A percentile compares a stretch with the other conserved stretches of the same genome.
These are phyloP conservation scores for Colletotrichum coccodes DNA, from an alignment of 2,329 filamentous ascomycete species.

Conservation along the genomic window DNA sequence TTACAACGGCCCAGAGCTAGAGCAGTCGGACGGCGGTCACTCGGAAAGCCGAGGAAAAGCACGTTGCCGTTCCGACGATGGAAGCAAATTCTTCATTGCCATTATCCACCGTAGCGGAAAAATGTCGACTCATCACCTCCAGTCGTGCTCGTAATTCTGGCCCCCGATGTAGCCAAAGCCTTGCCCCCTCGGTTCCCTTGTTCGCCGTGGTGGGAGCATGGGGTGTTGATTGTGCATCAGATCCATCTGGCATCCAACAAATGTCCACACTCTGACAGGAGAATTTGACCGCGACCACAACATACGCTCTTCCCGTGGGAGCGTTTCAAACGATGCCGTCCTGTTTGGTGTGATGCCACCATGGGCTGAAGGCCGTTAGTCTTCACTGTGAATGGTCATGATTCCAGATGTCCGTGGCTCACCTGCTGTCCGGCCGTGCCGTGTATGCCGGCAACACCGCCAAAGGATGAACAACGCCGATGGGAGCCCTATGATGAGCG, in stretches of 20 bases:
- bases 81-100: too few relatives aligned
- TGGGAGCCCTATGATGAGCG: constrained; percentile 7
- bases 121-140: too few relatives aligned
- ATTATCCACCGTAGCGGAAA: too few relatives aligned
- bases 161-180: too few relatives aligned
- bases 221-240: neutral
- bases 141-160: too few relatives aligned
- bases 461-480: constrained; percentile 12
- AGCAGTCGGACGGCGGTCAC: too few relatives aligned
- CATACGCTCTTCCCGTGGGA: neutral
- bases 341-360: neutral
- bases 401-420: neutral
- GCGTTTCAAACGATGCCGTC: neutral
- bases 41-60: too few relatives aligned
- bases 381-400: too few relatives aligned
- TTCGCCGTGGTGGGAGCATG: neutral
- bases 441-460: neutral
- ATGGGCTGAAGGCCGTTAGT: neutral
- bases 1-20: too few relatives aligned
- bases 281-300: neutral
- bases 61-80: too few relatives aligned
- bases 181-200: neutral
- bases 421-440: neutral
- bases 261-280: neutral
- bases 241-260: neutral